These are phyloP conservation scores for Komagataella ulmi DNA, from an alignment of 805 yeast genomes.

Conservation along the genomic window DNA sequence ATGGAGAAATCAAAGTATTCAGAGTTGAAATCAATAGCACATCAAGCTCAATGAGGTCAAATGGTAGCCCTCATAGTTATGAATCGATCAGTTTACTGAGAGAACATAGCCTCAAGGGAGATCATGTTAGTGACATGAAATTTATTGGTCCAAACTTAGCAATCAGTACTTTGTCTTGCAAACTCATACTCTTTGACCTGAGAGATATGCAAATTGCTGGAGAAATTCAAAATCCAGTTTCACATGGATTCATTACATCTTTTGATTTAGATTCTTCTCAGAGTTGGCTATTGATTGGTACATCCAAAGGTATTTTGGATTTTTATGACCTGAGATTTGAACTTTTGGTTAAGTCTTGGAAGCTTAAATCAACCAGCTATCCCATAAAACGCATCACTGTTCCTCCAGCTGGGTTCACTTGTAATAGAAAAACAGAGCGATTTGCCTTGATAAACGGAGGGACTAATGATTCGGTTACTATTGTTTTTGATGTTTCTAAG, in stretches of 20 bases:
- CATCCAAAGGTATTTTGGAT: conserved; percentile 57
- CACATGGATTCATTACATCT: conserved; percentile 54
- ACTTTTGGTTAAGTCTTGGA: conserved; percentile 47
- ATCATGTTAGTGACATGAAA: conserved; percentile 23
- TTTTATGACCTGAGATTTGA: conserved; percentile 75
- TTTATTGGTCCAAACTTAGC: conserved; percentile 7
- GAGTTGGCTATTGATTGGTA: conserved; percentile 65
- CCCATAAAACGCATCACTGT: conserved; percentile 33
- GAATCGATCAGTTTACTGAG: conserved; percentile 2
- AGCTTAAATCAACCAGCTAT: conserved; percentile 24
- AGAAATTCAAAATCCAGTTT: conserved; percentile 36
- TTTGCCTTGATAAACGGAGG: conserved; percentile 59
- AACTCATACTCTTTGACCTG: conserved; percentile 42
- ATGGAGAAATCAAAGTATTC: conserved; percentile 30
- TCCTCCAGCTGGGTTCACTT: conserved; percentile 21
- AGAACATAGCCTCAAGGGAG: conserved; percentile 24
- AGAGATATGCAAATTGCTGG: conserved; percentile 32
- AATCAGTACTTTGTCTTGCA: conserved; percentile 38
- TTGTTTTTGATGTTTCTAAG: conserved; percentile 66
- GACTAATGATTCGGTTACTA: conserved; percentile 38
- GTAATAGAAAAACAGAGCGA: conserved; percentile 21
- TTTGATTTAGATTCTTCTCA: conserved; percentile 39
- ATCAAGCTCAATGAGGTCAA: conserved; percentile 3
- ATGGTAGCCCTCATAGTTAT: conserved; percentile 1
- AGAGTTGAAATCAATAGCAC: conserved; percentile 20